Conservation (phyloP, 257 asterid species). For the Ligustrum vulgare region DNA sequence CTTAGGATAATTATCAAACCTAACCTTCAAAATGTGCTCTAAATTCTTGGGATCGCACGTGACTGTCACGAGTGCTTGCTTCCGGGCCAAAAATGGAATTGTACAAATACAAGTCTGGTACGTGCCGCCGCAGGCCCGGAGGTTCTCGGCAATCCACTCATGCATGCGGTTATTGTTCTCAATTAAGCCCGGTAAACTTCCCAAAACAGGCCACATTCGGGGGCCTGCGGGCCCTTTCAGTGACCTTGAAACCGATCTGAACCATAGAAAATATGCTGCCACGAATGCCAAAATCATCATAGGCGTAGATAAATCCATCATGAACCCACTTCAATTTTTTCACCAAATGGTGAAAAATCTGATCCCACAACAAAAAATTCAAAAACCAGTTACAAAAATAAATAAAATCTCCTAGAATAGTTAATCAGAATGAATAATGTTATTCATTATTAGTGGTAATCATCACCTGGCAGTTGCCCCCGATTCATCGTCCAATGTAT, state of each 20-base stretch:
- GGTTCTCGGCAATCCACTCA: slow-evolving; percentile 58
- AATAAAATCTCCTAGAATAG: not conserved
- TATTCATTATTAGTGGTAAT: too few species aligned
- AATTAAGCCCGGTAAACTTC: slow-evolving; percentile 52
- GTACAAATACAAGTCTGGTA: slow-evolving; percentile 53
- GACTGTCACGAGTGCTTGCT: slow-evolving; percentile 57
- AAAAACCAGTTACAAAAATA: not conserved
- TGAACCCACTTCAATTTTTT: not conserved
- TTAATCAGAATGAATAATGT: too few species aligned
- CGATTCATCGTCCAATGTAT: too few species aligned
- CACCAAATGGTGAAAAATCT: not conserved
- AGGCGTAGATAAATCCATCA: slow-evolving; percentile 43
- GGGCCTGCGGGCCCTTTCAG: slow-evolving; percentile 43
- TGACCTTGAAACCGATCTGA: slow-evolving; percentile 24
- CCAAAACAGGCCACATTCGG: slow-evolving; percentile 47
- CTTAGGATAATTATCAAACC: slow-evolving; percentile 59
- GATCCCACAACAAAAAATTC: not conserved
- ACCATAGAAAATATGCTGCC: slow-evolving; percentile 41
- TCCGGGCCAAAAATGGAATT: slow-evolving; percentile 42
- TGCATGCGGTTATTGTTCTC: slow-evolving; percentile 43
- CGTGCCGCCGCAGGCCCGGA: slow-evolving; percentile 47
- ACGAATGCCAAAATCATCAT: slow-evolving; percentile 28
- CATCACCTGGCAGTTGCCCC: too few species aligned
- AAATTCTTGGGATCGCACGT: slow-evolving; percentile 57
- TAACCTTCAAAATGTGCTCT: slow-evolving; percentile 51